Conservation (phyloP, 345 rosid species). For the Linum usitatissimum region DNA sequence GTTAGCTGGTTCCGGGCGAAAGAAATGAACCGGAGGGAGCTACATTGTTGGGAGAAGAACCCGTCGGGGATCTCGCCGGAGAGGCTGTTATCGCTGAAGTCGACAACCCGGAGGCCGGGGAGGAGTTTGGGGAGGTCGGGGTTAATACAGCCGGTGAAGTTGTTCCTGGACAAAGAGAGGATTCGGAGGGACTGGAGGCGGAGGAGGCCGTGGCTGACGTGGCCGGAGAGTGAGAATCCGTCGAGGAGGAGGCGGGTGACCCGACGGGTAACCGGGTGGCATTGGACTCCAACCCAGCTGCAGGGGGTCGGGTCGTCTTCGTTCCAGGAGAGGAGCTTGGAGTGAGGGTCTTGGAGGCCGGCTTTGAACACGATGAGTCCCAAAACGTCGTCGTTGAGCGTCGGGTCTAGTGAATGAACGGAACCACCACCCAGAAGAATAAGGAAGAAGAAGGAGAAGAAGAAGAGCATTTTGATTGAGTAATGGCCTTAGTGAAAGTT, state of each 20-base stretch:
- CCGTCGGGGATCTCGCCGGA: slow-evolving; percentile 24
- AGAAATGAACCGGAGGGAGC: slow-evolving; percentile 20
- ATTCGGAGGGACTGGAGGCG: slow-evolving; percentile 60
- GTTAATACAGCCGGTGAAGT: slow-evolving; percentile 43
- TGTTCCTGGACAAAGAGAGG: slow-evolving; percentile 52
- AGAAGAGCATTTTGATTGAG: not conserved
- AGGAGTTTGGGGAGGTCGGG: slow-evolving; percentile 47
- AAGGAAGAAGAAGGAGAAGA: not conserved
- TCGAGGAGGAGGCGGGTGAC: slow-evolving; percentile 67
- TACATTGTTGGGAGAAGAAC: slow-evolving; percentile 21
- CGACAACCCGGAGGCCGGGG: slow-evolving; percentile 48
- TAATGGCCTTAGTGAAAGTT: not conserved
- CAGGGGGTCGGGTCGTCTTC: slow-evolving; percentile 80
- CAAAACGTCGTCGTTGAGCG: slow-evolving; percentile 9
- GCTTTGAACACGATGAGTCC: slow-evolving; percentile 78
- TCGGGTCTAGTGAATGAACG: not conserved
- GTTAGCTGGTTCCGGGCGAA: slow-evolving; percentile 20
- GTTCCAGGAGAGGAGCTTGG: slow-evolving; percentile 77
- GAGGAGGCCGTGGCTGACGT: slow-evolving; percentile 75
- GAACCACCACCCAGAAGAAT: not conserved
- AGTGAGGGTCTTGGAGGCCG: slow-evolving; percentile 63
- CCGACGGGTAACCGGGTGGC: slow-evolving; percentile 64
- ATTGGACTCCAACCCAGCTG: slow-evolving; percentile 65
- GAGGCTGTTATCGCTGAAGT: slow-evolving; percentile 36
- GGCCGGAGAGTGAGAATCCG: slow-evolving; percentile 77